phyloP scores from a whole-genome alignment of 2,329 filamentous ascomycete genomes.

The Penicillium janthinellum region DNA sequence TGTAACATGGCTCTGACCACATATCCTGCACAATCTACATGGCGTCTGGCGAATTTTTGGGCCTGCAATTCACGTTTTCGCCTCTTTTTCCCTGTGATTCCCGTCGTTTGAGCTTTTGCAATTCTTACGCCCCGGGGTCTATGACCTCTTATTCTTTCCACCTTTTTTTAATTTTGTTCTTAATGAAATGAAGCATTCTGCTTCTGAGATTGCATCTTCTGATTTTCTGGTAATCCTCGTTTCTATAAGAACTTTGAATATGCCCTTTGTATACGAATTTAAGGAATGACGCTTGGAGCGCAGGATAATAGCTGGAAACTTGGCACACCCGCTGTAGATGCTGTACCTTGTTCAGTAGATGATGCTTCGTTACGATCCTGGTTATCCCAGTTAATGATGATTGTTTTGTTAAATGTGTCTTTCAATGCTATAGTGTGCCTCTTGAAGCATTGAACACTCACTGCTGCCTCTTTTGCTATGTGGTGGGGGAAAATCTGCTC shows the following conservation, averaged over 20 bases:
- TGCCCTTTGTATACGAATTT: not conserved
- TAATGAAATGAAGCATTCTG: not conserved
- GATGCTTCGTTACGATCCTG: not conserved
- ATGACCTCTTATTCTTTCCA: not conserved
- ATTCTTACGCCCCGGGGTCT: not conserved
- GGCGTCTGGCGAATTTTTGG: slow-evolving; percentile 17
- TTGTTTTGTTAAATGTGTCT: slow-evolving; percentile 1
- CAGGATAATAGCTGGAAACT: not conserved
- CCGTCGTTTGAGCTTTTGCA: not conserved
- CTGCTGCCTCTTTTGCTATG: too few species aligned
- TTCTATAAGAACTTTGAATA: not conserved
- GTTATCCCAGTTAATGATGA: not conserved
- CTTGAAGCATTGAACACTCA: not conserved
- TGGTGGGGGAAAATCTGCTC: not conserved
- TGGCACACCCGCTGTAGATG: slow-evolving; percentile 1
- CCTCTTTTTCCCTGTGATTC: not conserved
- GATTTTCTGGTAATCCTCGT: not conserved
- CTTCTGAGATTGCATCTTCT: not conserved
- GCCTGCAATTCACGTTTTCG: not conserved
- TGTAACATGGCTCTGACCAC: slow-evolving; percentile 18
- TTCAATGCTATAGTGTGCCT: slow-evolving; percentile 7
- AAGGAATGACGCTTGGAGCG: not conserved
- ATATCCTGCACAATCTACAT: slow-evolving; percentile 9
- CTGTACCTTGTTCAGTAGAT: not conserved
- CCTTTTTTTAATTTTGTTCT: not conserved